phyloP scores from a whole-genome alignment of 2,329 filamentous ascomycete genomes.

The Verticillium isaacii region DNA sequence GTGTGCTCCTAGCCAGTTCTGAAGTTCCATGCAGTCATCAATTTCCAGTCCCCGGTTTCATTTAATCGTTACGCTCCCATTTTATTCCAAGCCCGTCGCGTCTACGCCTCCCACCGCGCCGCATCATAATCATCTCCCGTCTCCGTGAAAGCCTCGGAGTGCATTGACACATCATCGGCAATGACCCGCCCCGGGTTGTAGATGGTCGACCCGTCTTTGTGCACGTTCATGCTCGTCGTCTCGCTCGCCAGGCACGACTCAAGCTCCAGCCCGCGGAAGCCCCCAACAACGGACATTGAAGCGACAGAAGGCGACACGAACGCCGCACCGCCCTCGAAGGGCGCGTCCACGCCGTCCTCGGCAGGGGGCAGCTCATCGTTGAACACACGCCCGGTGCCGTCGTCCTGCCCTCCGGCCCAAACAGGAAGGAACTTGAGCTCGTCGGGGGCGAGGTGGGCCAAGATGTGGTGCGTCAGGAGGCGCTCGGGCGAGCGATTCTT shows the following conservation, averaged over 20 bases:
- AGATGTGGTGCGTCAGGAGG: conserved; percentile 33
- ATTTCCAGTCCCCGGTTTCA: not conserved
- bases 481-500: conserved; percentile 25
- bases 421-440: conserved; percentile 61
- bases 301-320: not conserved
- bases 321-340: conserved; percentile 22
- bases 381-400: conserved; percentile 47
- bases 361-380: conserved; percentile 34
- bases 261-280: conserved; percentile 26
- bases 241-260: not conserved
- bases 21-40: not conserved
- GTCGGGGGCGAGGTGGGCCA: conserved; percentile 47
- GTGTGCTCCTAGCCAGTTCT: too few relatives aligned
- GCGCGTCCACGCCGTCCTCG: conserved; percentile 33
- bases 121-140: conserved; percentile 25
- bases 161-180: conserved; percentile 25
- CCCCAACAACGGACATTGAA: conserved; percentile 25
- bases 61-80: not conserved
- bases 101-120: conserved; percentile 23
- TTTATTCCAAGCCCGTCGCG: conserved; percentile 11
- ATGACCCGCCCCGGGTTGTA: conserved; percentile 25
- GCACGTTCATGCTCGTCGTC: not conserved
- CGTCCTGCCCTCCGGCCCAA: conserved; percentile 56
- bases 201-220: conserved; percentile 25
- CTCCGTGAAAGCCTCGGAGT: conserved; percentile 29